Evolutionary conservation across 179 eudicot species (phyloP).

Genomic region (Silene vulgaris): DNA sequence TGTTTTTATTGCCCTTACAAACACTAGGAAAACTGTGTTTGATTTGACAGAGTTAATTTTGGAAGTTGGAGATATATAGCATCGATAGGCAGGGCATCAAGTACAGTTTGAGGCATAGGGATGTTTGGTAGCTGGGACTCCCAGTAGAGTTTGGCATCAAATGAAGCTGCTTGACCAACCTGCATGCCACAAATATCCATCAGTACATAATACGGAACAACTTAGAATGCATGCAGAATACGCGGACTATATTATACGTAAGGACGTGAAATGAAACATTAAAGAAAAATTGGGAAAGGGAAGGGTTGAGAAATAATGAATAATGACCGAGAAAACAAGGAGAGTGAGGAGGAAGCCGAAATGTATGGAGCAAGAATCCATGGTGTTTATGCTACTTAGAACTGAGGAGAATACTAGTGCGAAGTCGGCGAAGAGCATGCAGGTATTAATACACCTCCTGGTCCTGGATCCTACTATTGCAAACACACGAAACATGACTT

Average conservation of each 20-base stretch:
- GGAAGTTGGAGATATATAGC: not conserved
- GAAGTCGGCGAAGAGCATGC: not conserved
- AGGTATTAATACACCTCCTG: not conserved
- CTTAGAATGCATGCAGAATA: not conserved
- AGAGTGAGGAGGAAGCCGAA: not conserved
- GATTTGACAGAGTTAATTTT: not conserved
- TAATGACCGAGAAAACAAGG: not conserved
- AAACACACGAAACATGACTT: not conserved
- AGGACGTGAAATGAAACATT: too few relatives aligned
- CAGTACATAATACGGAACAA: too few relatives aligned
- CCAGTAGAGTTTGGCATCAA: constrained; percentile 6
- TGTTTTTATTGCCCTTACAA: too few relatives aligned
- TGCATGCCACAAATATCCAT: not conserved
- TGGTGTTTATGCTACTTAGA: not conserved
- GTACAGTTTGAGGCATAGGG: constrained; percentile 3
- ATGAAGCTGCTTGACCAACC: not conserved
- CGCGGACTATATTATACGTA: too few relatives aligned
- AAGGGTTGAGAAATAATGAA: not conserved
- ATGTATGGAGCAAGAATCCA: not conserved
- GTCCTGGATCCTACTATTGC: not conserved
- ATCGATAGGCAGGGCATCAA: not conserved
- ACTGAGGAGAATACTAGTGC: not conserved
- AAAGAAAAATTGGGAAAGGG: not conserved
- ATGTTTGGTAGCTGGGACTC: constrained; percentile 10
- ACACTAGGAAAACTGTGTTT: not conserved